phyloP scores from a whole-genome alignment of 2,329 filamentous ascomycete genomes.

The Fusarium miscanthi region DNA sequence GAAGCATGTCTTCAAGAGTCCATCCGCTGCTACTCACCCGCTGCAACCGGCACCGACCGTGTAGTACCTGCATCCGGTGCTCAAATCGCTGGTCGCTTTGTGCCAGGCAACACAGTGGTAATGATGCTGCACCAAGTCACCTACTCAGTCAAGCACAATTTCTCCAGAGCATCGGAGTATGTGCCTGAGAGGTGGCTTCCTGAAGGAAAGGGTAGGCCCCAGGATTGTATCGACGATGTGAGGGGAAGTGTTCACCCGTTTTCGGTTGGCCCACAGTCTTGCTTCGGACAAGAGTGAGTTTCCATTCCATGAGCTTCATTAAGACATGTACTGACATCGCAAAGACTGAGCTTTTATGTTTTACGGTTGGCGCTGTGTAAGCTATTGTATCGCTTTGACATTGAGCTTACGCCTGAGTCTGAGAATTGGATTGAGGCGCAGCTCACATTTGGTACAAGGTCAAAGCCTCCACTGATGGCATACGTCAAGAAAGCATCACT shows the following conservation, averaged over 20 bases:
- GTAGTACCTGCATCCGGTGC: background rate
- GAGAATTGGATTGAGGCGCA: background rate
- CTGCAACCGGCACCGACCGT: background rate
- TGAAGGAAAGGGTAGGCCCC: background rate
- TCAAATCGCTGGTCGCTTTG: background rate
- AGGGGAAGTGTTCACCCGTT: background rate
- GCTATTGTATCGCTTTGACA: background rate
- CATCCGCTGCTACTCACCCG: background rate
- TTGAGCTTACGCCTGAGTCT: background rate
- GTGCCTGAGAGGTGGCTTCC: background rate
- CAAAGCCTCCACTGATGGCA: background rate
- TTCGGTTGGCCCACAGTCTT: background rate
- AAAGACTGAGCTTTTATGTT: background rate
- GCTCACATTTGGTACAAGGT: background rate
- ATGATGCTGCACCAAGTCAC: conserved; percentile 4
- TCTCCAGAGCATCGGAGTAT: background rate
- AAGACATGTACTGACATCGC: fast-evolving
- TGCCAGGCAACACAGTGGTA: background rate
- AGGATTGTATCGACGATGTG: background rate
- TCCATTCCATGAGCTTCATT: fast-evolving
- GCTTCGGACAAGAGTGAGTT: conserved; percentile 5
- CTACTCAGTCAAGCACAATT: background rate
- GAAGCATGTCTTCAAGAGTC: conserved; percentile 4
- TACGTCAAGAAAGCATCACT: background rate
- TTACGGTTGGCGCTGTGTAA: background rate